Evolutionary conservation across 2,329 filamentous ascomycete species (phyloP).

Genomic region (Colletotrichum phormii): DNA sequence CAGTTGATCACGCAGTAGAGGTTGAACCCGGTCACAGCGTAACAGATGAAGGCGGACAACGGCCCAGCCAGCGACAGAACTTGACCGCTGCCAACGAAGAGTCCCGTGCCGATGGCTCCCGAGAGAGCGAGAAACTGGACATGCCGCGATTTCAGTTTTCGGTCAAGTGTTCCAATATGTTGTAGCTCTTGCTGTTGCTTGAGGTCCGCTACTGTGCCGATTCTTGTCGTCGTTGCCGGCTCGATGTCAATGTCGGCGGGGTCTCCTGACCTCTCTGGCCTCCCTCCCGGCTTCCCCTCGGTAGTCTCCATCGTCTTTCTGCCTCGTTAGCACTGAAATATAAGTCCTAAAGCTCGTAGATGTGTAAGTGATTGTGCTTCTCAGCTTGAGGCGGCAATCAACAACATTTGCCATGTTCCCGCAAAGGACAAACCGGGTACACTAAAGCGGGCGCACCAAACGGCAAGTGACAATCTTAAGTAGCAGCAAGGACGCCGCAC

Average conservation of each 20-base stretch:
- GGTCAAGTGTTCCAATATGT: constrained; percentile 50
- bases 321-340: background rate
- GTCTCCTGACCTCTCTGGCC: background rate
- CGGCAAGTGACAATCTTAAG: background rate
- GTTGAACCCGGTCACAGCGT: constrained; percentile 57
- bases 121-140: constrained; percentile 56
- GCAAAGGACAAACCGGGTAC: too few relatives aligned
- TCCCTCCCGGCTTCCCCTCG: background rate
- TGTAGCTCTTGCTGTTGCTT: constrained; percentile 41
- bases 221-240: background rate
- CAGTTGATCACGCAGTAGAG: constrained; percentile 60
- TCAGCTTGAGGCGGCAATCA: too few relatives aligned
- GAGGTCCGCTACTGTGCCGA: background rate
- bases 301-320: background rate
- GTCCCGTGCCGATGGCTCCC: constrained; percentile 56
- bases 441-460: too few relatives aligned
- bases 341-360: too few relatives aligned
- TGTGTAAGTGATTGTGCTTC: too few relatives aligned
- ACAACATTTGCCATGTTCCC: too few relatives aligned
- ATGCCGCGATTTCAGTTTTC: constrained; percentile 53
- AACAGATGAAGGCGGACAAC: constrained; percentile 54
- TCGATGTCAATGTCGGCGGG: background rate
- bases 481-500: background rate
- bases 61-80: constrained; percentile 56
- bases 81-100: constrained; percentile 58